Evolutionary conservation across 352 stramenopile species (phyloP).

Genomic region (Globisporangium orthogonon): DNA sequence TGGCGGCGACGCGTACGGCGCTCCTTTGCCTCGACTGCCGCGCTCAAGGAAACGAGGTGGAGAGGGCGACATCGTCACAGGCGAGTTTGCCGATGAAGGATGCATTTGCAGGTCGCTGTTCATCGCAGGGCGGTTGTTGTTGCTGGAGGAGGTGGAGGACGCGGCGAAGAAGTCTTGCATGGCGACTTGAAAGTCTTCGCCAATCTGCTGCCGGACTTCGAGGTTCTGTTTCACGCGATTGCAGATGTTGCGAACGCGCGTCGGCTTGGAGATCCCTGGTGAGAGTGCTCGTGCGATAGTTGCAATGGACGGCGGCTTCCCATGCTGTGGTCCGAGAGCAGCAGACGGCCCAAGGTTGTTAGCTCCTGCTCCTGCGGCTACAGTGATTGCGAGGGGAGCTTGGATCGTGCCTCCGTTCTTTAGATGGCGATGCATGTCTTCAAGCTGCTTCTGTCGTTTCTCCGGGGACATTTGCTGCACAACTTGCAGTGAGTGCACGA

Average conservation of each 20-base stretch:
- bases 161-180: slow-evolving; percentile 57
- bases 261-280: background rate
- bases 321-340: background rate
- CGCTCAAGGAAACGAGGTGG: background rate
- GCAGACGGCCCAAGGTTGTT: background rate
- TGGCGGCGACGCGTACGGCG: background rate
- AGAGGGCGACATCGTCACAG: background rate
- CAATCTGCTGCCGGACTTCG: slow-evolving; percentile 32
- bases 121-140: background rate
- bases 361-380: background rate
- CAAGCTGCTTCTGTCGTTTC: slow-evolving; percentile 31
- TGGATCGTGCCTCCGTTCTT: slow-evolving; percentile 48
- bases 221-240: slow-evolving; percentile 22
- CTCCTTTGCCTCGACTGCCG: background rate
- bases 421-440: slow-evolving; percentile 52
- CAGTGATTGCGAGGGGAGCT: slow-evolving; percentile 20
- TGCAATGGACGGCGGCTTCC: slow-evolving; percentile 4
- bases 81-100: background rate
- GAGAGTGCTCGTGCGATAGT: slow-evolving; percentile 5
- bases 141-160: background rate
- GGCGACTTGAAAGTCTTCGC: slow-evolving; percentile 45
- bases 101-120: background rate
- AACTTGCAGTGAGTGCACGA: slow-evolving; percentile 7
- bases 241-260: background rate
- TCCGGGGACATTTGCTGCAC: slow-evolving; percentile 2